Conservation (phyloP, 2,329 filamentous ascomycete species). For the Diaporthe sp. region DNA sequence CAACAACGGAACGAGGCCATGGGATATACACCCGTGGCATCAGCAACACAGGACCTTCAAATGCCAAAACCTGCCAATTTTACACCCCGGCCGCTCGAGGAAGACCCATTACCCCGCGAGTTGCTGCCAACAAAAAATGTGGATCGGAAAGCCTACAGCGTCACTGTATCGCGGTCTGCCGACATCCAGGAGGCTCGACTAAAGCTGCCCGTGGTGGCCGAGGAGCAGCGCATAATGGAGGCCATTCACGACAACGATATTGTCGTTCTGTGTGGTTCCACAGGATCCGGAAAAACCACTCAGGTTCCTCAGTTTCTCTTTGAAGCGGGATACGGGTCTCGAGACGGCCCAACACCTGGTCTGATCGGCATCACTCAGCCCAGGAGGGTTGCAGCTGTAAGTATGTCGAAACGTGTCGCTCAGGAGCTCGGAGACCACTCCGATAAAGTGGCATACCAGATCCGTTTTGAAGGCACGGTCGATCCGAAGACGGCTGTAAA, state of each 20-base stretch:
- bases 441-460: slow-evolving; percentile 88
- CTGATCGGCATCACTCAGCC: slow-evolving; percentile 97
- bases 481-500: slow-evolving; percentile 88
- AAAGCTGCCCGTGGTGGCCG: slow-evolving; percentile 87
- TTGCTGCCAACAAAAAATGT: slow-evolving; percentile 69
- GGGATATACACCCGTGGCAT: slow-evolving; percentile 66
- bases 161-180: slow-evolving; percentile 74
- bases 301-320: slow-evolving; percentile 97
- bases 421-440: slow-evolving; percentile 84
- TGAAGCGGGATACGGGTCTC: slow-evolving; percentile 89
- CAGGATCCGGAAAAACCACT: slow-evolving; percentile 97
- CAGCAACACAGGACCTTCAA: slow-evolving; percentile 53
- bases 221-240: slow-evolving; percentile 98
- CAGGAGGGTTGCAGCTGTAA: slow-evolving; percentile 92
- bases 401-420: slow-evolving; percentile 92
- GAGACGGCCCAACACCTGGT: slow-evolving; percentile 82
- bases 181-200: slow-evolving; percentile 83
- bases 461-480: slow-evolving; percentile 90
- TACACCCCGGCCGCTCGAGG: slow-evolving; percentile 72
- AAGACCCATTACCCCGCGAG: slow-evolving; percentile 77
- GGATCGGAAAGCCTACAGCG: slow-evolving; percentile 79
- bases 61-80: slow-evolving; percentile 72
- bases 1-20: slow-evolving; percentile 86
- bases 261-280: slow-evolving; percentile 92
- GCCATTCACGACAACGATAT: slow-evolving; percentile 92